Evolutionary conservation across 1,284 basidiomycete species (phyloP).

Genomic region (Sporisorium reilianum): DNA sequence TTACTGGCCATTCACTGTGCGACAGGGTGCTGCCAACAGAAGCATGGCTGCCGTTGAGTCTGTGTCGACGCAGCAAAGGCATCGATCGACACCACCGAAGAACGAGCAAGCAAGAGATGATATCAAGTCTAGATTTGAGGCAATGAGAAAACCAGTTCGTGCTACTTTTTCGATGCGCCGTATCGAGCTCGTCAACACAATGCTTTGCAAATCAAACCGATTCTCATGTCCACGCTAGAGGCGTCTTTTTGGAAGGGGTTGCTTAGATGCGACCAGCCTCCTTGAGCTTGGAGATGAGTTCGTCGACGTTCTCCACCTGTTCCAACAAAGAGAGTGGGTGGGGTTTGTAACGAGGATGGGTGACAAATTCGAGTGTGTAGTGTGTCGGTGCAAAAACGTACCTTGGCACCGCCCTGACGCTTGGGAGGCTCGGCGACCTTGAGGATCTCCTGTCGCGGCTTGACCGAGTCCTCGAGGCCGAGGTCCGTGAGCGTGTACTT

Average conservation of each 20-base stretch:
- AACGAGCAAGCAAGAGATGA: neutral
- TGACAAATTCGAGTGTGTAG: neutral
- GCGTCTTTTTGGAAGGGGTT: neutral
- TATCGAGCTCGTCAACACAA: neutral
- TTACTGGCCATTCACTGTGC: no score
- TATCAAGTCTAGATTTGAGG: conserved; percentile 3
- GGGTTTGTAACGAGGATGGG: neutral
- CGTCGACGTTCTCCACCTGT: conserved; percentile 85
- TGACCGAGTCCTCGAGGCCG: conserved; percentile 78
- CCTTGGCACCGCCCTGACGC: conserved; percentile 91
- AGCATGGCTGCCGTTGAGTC: no score
- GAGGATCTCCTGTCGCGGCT: conserved; percentile 84
- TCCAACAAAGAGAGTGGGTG: conserved; percentile 23
- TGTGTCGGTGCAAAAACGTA: conserved; percentile 68
- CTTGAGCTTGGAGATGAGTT: conserved; percentile 89
- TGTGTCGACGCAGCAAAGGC: no score
- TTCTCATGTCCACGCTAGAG: neutral
- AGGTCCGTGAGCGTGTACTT: conserved; percentile 85
- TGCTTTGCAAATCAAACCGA: neutral
- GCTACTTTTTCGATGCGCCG: neutral
- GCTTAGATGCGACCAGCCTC: conserved; percentile 80
- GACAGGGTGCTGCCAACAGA: no score
- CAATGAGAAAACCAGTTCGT: neutral
- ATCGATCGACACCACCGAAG: neutral
- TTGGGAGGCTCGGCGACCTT: conserved; percentile 92